These are phyloP conservation scores for Phanerodontia chrysosporium DNA, from an alignment of 768 basidiomycete species.

Conservation along the genomic window DNA sequence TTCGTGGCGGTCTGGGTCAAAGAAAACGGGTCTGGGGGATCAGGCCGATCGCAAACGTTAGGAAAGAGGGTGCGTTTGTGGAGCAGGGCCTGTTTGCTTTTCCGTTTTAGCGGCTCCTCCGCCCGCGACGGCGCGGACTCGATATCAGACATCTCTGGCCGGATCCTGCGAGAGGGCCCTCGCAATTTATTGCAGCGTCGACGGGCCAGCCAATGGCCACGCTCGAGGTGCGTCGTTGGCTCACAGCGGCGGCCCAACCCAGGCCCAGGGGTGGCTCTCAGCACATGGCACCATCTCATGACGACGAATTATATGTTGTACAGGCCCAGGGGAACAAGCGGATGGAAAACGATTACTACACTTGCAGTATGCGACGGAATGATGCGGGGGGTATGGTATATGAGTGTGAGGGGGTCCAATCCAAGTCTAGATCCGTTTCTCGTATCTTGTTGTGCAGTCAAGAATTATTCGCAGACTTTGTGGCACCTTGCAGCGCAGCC, in stretches of 20 bases:
- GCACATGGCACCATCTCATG: slow-evolving; percentile 5
- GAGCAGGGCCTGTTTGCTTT: neutral
- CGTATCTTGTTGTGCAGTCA: neutral
- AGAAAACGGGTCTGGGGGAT: neutral
- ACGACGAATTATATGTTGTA: slow-evolving; percentile 9
- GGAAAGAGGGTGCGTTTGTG: neutral
- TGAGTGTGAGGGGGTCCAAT: neutral
- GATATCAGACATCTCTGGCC: neutral
- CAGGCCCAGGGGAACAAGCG: slow-evolving; percentile 3
- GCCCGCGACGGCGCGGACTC: neutral
- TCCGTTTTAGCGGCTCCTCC: neutral
- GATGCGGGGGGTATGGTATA: slow-evolving; percentile 10
- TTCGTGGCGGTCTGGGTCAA: slow-evolving; percentile 11
- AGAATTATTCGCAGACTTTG: neutral
- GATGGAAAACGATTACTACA: slow-evolving; percentile 6
- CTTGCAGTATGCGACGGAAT: slow-evolving; percentile 2
- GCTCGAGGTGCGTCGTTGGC: neutral
- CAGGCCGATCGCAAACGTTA: neutral
- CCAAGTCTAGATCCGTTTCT: slow-evolving; percentile 7
- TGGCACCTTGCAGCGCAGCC: neutral
- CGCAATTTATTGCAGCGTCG: neutral
- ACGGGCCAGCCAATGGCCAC: neutral
- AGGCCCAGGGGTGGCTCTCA: slow-evolving; percentile 24
- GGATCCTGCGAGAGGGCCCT: neutral
- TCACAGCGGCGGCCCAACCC: slow-evolving; percentile 52